Evolutionary conservation across 306 rosid species (phyloP), one percentile per base, ranked within the genome.

Genomic region (Geum urbanum): DNA sequence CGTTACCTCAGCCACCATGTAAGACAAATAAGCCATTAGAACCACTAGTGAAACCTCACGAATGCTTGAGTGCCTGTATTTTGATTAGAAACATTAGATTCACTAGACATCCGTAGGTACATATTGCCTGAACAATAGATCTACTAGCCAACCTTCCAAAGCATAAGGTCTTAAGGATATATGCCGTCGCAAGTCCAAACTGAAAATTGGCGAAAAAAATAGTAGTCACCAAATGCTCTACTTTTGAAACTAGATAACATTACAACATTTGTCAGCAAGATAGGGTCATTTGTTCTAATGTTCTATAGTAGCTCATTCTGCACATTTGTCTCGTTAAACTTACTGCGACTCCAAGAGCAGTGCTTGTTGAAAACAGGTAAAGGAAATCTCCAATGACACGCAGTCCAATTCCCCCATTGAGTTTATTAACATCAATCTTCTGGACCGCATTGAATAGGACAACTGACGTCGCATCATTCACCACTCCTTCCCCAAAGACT

Each of bases 401-500:
- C 18, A 85, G 78, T 13, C 10, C 66, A 22, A 74, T 46, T 56
- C 45, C 37, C 55, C 80, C 66, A 37, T 68, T 50, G 18, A 85
- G 57, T 59, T 62, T 84, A 20, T 82, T 81, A 72, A 89, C 83
- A 55, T 90, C 92, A 63, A 90, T 73, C 83, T 90, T 88, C 72
- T 87, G 98, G 66, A 94, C 80, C 19, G 97, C 94, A 70, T 92
- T 81, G 88, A 88, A 94, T 73, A 94, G 90, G 62, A 92, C 97
- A 74, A 92, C 94, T 12, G 97, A 84, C 7, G 98, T 92, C 37
- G 98, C 97, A 80, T 92, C 98, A 66, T 92, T 92, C 71, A 90
- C 96, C 27, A 86, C 97, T 76, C 97, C 97, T 90, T 92, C 97
- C 56, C 97, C 98, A 72, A 92, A 92, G 39, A 92, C 96, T 66